phyloP scores from a whole-genome alignment of 2,329 filamentous ascomycete species.

The Chaetothyriales sp. region DNA sequence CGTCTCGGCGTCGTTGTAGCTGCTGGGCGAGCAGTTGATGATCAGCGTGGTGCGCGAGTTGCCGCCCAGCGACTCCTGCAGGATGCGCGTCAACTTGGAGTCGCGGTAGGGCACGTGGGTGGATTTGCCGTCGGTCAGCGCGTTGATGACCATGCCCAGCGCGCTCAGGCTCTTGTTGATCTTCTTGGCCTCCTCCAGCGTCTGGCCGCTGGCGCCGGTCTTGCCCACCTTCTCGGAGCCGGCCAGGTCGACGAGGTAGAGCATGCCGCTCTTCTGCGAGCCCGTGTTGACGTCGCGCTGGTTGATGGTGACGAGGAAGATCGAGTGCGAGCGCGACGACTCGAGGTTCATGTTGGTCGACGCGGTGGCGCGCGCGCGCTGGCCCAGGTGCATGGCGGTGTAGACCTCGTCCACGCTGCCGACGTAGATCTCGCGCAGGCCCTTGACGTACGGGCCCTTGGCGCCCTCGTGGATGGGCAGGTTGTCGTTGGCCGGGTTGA shows the following conservation, averaged over 20 bases:
- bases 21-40: constrained; percentile 97
- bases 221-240: constrained; percentile 98
- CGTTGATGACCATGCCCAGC: constrained; percentile 97
- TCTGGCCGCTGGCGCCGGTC: constrained; percentile 93
- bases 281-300: constrained; percentile 97
- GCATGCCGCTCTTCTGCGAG: constrained; percentile 86
- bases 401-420: constrained; percentile 92
- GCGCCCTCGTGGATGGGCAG: constrained; percentile 97
- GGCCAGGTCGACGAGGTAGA: constrained; percentile 94
- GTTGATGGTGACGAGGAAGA: constrained; percentile 91
- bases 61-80: constrained; percentile 93
- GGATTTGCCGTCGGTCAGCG: constrained; percentile 91
- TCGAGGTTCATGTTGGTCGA: constrained; percentile 99
- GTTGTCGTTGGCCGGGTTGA: constrained; percentile 89
- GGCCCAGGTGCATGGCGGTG: constrained; percentile 89
- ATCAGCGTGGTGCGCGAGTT: constrained; percentile 97
- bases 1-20: constrained; percentile 94
- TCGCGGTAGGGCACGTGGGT: constrained; percentile 93
- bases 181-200: constrained; percentile 96
- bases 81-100: constrained; percentile 89
- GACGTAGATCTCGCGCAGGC: constrained; percentile 85
- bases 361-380: constrained; percentile 75
- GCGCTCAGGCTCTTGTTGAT: constrained; percentile 99
- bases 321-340: constrained; percentile 94
- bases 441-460: constrained; percentile 92